These are phyloP conservation scores for Sphaceloma murrayae DNA, from an alignment of 2,329 filamentous ascomycete species.

Conservation along the genomic window DNA sequence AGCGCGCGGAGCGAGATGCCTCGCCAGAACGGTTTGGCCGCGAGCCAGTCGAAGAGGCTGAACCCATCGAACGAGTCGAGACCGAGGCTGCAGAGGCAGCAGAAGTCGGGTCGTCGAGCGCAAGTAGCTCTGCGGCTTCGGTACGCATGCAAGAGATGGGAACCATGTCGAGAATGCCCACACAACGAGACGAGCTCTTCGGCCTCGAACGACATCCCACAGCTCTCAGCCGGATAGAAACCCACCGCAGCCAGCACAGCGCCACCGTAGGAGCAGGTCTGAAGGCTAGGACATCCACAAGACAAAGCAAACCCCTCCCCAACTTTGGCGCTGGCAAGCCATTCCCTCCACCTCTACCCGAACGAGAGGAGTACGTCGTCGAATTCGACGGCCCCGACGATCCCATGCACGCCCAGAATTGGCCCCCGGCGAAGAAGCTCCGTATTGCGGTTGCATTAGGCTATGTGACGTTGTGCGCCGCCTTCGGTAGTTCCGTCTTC, in stretches of 20 bases:
- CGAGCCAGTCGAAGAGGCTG: slow-evolving; percentile 17
- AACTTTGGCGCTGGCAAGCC: slow-evolving; percentile 64
- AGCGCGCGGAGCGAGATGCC: slow-evolving; percentile 47
- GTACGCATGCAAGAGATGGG: slow-evolving; percentile 33
- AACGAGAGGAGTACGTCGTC: slow-evolving; percentile 67
- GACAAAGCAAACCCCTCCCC: slow-evolving; percentile 53
- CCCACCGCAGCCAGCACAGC: slow-evolving; percentile 59
- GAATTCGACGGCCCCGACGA: slow-evolving; percentile 76
- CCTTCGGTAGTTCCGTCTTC: slow-evolving; percentile 50
- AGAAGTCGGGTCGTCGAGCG: slow-evolving; percentile 44
- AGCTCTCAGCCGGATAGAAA: slow-evolving; percentile 61
- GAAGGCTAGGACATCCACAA: slow-evolving; percentile 34
- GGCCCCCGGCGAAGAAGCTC: slow-evolving; percentile 69
- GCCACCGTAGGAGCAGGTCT: slow-evolving; percentile 54
- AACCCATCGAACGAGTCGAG: slow-evolving; percentile 11
- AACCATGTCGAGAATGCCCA: slow-evolving; percentile 52
- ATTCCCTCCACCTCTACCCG: slow-evolving; percentile 60
- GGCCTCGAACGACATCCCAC: slow-evolving; percentile 58
- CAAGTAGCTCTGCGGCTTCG: slow-evolving; percentile 36
- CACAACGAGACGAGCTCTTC: slow-evolving; percentile 45
- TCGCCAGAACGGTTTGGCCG: slow-evolving; percentile 32
- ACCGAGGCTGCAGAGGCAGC: slow-evolving; percentile 43
- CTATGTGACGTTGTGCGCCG: slow-evolving; percentile 60
- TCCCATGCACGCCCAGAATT: slow-evolving; percentile 79
- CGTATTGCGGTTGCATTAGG: slow-evolving; percentile 58